Conservation (phyloP, 1,284 basidiomycete genomes). For the Phellopilus nigrolimitatus region DNA sequence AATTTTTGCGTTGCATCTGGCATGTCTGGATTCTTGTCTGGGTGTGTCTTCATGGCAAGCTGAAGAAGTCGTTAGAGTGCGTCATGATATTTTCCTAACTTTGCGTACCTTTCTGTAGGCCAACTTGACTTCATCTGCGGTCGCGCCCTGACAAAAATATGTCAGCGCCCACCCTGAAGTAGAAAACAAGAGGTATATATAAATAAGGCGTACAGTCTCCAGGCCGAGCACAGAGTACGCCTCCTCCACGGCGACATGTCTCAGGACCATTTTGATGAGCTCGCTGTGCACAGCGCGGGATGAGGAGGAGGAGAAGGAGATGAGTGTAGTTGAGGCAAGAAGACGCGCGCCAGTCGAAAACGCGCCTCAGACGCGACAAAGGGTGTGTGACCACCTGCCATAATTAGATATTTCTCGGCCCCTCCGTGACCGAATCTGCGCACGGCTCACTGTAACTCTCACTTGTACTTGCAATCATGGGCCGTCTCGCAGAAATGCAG, state of each 20-base stretch:
- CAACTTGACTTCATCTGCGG: constrained; percentile 58
- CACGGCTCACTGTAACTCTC: neutral
- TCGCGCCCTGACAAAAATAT: constrained; percentile 42
- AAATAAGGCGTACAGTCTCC: constrained; percentile 40
- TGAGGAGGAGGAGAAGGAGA: neutral
- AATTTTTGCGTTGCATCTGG: constrained; percentile 62
- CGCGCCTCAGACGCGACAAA: constrained; percentile 1
- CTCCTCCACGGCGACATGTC: constrained; percentile 36
- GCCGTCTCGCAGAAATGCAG: constrained; percentile 86
- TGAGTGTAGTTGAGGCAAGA: neutral
- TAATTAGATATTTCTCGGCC: neutral
- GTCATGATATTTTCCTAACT: constrained; percentile 8
- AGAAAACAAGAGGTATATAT: constrained; percentile 4
- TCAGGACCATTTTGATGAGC: constrained; percentile 32
- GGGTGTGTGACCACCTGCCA: constrained; percentile 1
- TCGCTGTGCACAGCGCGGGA: neutral
- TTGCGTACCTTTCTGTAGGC: constrained; percentile 58
- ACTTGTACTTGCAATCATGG: constrained; percentile 43
- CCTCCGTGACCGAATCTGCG: neutral
- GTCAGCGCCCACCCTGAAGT: constrained; percentile 11
- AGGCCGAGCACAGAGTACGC: constrained; percentile 57
- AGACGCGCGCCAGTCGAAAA: neutral
- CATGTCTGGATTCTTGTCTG: constrained; percentile 67
- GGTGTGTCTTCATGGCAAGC: constrained; percentile 64
- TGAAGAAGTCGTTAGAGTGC: constrained; percentile 26